Percentiles rank a stretch among this genome's conserved stretches.
Conservation (phyloP, 2,329 filamentous ascomycete genomes). For the Colletotrichum incanum region DNA sequence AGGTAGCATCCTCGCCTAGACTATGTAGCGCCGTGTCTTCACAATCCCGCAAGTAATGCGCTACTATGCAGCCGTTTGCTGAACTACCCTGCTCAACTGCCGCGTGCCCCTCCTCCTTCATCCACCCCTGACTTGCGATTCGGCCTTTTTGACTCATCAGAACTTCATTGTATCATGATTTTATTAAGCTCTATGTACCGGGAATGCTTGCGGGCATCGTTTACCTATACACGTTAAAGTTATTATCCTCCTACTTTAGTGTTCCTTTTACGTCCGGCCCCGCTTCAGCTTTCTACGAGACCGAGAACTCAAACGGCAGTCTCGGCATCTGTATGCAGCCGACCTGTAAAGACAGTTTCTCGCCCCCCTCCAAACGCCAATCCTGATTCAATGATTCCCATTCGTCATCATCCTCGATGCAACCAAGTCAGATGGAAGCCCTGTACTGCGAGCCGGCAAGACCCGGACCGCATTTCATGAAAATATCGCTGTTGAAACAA, state of each 20-base stretch:
- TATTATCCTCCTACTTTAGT: constrained; percentile 22
- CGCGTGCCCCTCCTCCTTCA: too few species aligned
- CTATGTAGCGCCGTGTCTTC: background rate
- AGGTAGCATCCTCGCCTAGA: background rate
- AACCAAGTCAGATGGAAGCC: background rate
- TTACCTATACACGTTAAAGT: constrained; percentile 20
- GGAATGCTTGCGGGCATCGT: constrained; percentile 19
- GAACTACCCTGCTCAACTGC: background rate
- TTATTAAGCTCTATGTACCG: constrained; percentile 38
- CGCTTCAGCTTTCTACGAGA: background rate
- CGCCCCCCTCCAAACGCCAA: constrained; percentile 29
- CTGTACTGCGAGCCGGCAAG: background rate
- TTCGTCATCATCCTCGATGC: constrained; percentile 17
- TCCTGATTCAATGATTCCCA: constrained; percentile 25
- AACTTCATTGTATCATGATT: constrained; percentile 17
- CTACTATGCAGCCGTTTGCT: background rate
- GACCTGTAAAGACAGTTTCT: constrained; percentile 33
- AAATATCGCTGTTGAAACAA: constrained; percentile 1
- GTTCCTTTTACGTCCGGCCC: constrained; percentile 4
- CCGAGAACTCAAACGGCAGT: constrained; percentile 17
- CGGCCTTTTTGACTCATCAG: background rate
- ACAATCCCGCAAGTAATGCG: background rate
- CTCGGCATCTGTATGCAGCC: background rate
- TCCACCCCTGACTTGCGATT: background rate
- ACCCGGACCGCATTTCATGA: background rate